phyloP scores from a whole-genome alignment of 805 yeast genomes.

The Saccharomycopsis fibuligera region DNA sequence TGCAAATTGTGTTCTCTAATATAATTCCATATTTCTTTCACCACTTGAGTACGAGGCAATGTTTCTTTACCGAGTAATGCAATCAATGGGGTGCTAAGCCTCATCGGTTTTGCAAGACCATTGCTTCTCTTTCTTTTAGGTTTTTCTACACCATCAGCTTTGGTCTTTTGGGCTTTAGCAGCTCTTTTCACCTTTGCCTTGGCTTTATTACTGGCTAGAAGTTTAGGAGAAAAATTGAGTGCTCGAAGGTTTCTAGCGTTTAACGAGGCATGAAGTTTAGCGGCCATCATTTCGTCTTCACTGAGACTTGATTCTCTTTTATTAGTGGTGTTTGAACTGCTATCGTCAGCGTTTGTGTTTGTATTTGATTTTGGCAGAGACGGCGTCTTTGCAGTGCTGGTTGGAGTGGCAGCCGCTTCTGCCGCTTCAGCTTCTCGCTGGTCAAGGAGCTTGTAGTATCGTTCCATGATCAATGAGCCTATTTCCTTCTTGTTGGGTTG shows the following conservation, averaged over 20 bases:
- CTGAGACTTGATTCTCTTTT: slow-evolving; percentile 33
- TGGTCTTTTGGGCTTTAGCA: slow-evolving; percentile 16
- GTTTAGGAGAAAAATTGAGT: not conserved
- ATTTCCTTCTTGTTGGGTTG: slow-evolving; percentile 45
- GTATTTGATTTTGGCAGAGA: not conserved
- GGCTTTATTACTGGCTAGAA: slow-evolving; percentile 23
- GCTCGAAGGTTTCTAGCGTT: slow-evolving; percentile 7
- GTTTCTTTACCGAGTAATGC: slow-evolving; percentile 39
- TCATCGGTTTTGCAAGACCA: slow-evolving; percentile 35
- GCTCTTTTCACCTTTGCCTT: slow-evolving; percentile 14
- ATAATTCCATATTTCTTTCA: slow-evolving; percentile 63
- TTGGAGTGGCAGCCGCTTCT: slow-evolving; percentile 13
- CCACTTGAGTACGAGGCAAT: slow-evolving; percentile 63
- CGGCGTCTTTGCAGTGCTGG: slow-evolving; percentile 19
- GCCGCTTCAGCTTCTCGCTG: slow-evolving; percentile 27
- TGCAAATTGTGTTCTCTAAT: slow-evolving; percentile 59
- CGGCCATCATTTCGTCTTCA: slow-evolving; percentile 48
- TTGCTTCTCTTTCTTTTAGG: slow-evolving; percentile 27
- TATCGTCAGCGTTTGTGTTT: slow-evolving; percentile 1
- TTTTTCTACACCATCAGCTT: slow-evolving; percentile 19
- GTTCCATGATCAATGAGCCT: slow-evolving; percentile 51
- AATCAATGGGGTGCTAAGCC: slow-evolving; percentile 45
- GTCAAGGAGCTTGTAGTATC: slow-evolving; percentile 46
- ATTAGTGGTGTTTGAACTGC: slow-evolving; percentile 23
- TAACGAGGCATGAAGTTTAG: slow-evolving; percentile 33